Evolutionary conservation across 352 stramenopile species (phyloP).

Genomic region (Thraustochytrium striatum): DNA sequence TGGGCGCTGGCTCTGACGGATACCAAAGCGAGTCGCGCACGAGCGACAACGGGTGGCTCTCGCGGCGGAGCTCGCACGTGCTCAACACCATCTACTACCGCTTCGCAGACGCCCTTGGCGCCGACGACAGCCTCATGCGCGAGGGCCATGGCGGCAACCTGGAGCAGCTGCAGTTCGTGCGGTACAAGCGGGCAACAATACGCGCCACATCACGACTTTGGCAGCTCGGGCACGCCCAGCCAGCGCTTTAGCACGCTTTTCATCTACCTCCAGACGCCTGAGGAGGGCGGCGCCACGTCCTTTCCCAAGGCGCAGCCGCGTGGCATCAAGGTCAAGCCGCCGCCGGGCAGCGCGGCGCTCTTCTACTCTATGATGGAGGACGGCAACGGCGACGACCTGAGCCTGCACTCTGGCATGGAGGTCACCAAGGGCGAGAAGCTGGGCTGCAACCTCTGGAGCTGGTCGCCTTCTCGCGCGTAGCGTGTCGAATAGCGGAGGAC

Average conservation of each 20-base stretch:
- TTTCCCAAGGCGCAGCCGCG: conserved; percentile 56
- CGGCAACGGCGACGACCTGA: conserved; percentile 69
- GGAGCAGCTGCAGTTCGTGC: conserved; percentile 66
- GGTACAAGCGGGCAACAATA: conserved; percentile 57
- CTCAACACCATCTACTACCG: conserved; percentile 63
- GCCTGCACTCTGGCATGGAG: conserved; percentile 62
- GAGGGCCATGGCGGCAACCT: conserved; percentile 44
- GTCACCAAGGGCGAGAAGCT: no score
- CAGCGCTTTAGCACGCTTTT: conserved; percentile 66
- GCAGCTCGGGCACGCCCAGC: conserved; percentile 54
- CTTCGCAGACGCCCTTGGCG: conserved; percentile 61
- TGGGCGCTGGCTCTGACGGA: conserved; percentile 47
- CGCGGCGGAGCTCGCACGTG: conserved; percentile 57
- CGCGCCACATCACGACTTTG: conserved; percentile 53
- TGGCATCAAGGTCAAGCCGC: conserved; percentile 59
- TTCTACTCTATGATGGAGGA: conserved; percentile 70
- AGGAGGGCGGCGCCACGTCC: conserved; percentile 55
- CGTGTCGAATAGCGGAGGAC: no score
- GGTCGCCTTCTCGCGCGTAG: no score
- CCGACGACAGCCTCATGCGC: conserved; percentile 61
- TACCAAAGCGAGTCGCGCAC: conserved; percentile 57
- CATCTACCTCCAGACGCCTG: conserved; percentile 64
- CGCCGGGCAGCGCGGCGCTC: conserved; percentile 63
- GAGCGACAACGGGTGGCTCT: conserved; percentile 64
- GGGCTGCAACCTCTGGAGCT: no score